Conservation (phyloP, 495 filamentous ascomycete species). For the Tuber microsphaerosporum region DNA sequence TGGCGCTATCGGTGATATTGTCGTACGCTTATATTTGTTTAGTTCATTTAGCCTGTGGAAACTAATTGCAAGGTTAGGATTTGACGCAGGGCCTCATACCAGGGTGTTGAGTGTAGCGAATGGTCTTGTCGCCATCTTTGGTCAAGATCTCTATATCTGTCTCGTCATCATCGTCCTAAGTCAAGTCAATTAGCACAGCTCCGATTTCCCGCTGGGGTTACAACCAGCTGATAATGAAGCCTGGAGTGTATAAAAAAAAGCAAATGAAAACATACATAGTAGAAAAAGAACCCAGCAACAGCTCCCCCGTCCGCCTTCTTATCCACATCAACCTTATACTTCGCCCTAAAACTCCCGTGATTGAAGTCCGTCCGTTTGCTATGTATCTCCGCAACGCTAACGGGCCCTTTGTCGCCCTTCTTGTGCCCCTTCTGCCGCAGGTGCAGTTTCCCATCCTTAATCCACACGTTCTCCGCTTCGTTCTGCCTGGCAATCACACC, state of each 20-base stretch:
- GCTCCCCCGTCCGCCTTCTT: slow-evolving; percentile 25
- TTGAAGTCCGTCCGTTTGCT: slow-evolving; percentile 32
- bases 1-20: slow-evolving; percentile 5
- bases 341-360: slow-evolving; percentile 40
- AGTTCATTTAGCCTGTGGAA: neutral
- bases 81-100: slow-evolving; percentile 12
- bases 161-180: slow-evolving; percentile 33
- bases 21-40: slow-evolving; percentile 30
- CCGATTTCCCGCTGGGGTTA: neutral
- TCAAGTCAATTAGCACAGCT: slow-evolving; percentile 5
- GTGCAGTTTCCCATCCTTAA: slow-evolving; percentile 31
- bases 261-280: slow-evolving; percentile 29
- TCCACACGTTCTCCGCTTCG: slow-evolving; percentile 34
- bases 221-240: neutral
- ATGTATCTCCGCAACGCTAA: slow-evolving; percentile 35
- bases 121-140: slow-evolving; percentile 13
- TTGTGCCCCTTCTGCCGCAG: slow-evolving; percentile 31
- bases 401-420: slow-evolving; percentile 16
- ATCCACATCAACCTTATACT: slow-evolving; percentile 23
- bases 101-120: slow-evolving; percentile 41
- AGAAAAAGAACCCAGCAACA: slow-evolving; percentile 40
- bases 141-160: slow-evolving; percentile 40
- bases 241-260: neutral
- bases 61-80: neutral
- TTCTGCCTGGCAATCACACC: slow-evolving; percentile 28